phyloP scores from a whole-genome alignment of 371 early-diverging fungal species.

The Mortierella sp. region DNA sequence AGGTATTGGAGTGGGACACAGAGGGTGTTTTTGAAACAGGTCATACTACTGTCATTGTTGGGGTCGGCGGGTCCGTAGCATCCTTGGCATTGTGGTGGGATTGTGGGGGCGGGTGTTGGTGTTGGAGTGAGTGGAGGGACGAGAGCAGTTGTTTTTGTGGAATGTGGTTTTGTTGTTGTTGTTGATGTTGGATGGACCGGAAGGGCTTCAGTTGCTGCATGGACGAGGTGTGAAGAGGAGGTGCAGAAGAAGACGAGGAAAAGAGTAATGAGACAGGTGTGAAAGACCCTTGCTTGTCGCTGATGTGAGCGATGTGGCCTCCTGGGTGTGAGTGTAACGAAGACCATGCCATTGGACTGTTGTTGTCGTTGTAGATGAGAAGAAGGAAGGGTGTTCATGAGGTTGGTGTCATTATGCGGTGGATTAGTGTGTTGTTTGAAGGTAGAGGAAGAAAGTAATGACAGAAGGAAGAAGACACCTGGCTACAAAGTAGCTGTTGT shows the following conservation, averaged over 20 bases:
- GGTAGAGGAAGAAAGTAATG: not conserved
- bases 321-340: not conserved
- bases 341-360: slow-evolving; percentile 13
- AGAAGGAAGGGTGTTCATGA: not conserved
- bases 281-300: not conserved
- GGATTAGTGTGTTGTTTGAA: not conserved
- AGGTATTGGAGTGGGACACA: slow-evolving; percentile 13
- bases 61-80: slow-evolving; percentile 10
- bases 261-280: slow-evolving; percentile 34
- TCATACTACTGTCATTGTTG: not conserved
- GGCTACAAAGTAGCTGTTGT: too few species aligned
- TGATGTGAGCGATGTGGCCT: too few species aligned
- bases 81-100: slow-evolving; percentile 7
- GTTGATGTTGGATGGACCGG: not conserved
- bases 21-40: slow-evolving; percentile 24
- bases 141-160: not conserved
- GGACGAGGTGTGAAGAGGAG: slow-evolving; percentile 65
- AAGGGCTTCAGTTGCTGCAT: slow-evolving; percentile 6
- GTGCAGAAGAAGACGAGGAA: slow-evolving; percentile 29
- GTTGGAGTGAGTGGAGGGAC: not conserved
- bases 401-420: not conserved
- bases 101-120: slow-evolving; percentile 8
- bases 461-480: not conserved
- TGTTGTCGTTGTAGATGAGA: not conserved
- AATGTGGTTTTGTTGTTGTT: not conserved